Conservation (phyloP, 352 stramenopile genomes). For the Blastocystis sp. region DNA sequence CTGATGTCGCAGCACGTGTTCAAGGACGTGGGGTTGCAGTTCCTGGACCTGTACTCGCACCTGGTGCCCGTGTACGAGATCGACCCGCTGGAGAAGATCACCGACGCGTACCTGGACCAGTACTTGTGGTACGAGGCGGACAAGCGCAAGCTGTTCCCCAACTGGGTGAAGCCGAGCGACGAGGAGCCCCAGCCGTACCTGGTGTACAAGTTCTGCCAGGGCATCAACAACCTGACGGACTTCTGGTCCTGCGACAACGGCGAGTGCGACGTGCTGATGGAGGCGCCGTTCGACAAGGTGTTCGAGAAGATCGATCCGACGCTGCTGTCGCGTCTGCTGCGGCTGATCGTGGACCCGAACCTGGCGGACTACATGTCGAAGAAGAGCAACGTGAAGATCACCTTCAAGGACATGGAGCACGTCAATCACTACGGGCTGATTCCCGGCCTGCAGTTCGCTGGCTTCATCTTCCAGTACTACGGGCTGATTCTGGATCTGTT, state of each 20-base stretch:
- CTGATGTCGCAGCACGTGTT: slow-evolving; percentile 98
- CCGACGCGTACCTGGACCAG: slow-evolving; percentile 94
- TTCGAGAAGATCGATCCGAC: slow-evolving; percentile 99
- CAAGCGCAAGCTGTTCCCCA: slow-evolving; percentile 98
- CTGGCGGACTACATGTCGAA: slow-evolving; percentile 99
- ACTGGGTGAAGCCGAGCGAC: slow-evolving; percentile 98
- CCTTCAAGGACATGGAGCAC: slow-evolving; percentile 99
- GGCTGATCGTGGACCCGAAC: slow-evolving; percentile 98
- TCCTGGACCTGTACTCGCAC: slow-evolving; percentile 99
- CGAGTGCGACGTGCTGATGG: slow-evolving; percentile 96
- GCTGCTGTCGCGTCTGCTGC: slow-evolving; percentile 92
- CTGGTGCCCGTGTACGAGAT: slow-evolving; percentile 98
- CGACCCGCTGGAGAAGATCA: slow-evolving; percentile 99
- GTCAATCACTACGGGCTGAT: slow-evolving; percentile 99
- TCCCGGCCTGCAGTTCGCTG: slow-evolving; percentile 92
- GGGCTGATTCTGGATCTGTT: slow-evolving; percentile 96
- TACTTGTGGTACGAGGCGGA: slow-evolving; percentile 99
- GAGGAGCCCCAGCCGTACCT: slow-evolving; percentile 95
- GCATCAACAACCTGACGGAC: slow-evolving; percentile 98
- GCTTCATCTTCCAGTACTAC: slow-evolving; percentile 98
- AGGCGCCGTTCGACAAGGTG: slow-evolving; percentile 97
- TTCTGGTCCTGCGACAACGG: slow-evolving; percentile 95
- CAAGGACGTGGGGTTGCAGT: slow-evolving; percentile 99
- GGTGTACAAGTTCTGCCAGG: slow-evolving; percentile 99
- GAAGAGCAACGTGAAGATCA: slow-evolving; percentile 98